Base-by-base conservation (phyloP, 176 grass and related monocot species). In the Phragmites australis region DNA sequence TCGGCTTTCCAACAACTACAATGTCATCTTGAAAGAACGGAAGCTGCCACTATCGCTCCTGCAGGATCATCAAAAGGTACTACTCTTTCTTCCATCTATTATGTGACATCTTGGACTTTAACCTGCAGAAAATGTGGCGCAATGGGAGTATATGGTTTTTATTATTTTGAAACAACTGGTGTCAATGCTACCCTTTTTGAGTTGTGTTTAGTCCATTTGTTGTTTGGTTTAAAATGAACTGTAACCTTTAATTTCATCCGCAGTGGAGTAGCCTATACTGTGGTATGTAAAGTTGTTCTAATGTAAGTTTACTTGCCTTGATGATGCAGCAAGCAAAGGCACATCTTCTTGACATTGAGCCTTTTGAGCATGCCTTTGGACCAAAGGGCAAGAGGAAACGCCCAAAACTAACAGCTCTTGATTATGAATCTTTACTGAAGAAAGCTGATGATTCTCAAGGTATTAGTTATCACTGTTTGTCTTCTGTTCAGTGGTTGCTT, bases 301-400 rank as follows among this genome's bases (percentile, higher is more conserved):
- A 80, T 61, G 8, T 34, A 69, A 57, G 44, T 75, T 62, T 27
- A 26, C 27, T 75, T 65, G 3, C 74, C 7, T 84, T 81, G 43
- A 85, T 85, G 34, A 76, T 90, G 68, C 86, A 98, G 95, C 90
- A 94, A 88, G 90, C 92, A 6, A 94, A 83, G 59, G 86, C 95
- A 10, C 95, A 94, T 85, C 86, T 98, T 80, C 92, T 98, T 86
- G 90, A 98, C n/a, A 81, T 79, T 10, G 78, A 98, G 61, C 85
- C 92, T 60, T 98, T 98, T 91, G 78, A 86, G 27, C 88, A 94
- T 91, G 92, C 88, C 59, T 97, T 97, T 85, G 95, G 95, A 53
- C 95, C 95, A 21, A 97, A 97, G 79, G 89, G 87, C 9, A 97
- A 92, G 72, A 87, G 94, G 81, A 97, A 94, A 74, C 82, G 87